phyloP scores from a whole-genome alignment of 345 rosid species.

The Excoecaria cochinchinensis region DNA sequence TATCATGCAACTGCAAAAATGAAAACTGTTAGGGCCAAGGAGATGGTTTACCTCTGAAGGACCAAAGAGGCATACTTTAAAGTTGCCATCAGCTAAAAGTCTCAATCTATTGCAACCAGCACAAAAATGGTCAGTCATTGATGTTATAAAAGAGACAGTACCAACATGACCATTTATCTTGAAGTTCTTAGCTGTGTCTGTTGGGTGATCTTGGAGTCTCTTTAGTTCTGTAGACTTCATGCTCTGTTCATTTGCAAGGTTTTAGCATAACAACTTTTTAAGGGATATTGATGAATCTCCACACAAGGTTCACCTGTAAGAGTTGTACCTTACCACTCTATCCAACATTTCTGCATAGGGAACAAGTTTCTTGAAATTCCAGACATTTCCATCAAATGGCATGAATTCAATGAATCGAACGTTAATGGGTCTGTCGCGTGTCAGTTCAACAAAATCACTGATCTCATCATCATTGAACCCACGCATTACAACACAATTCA shows the following conservation, averaged over 20 bases:
- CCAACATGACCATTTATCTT: conserved; percentile 79
- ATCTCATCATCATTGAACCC: conserved; percentile 94
- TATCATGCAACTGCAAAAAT: not conserved
- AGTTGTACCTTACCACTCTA: conserved; percentile 87
- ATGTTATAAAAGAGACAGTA: conserved; percentile 88
- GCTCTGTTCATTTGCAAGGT: conserved; percentile 37
- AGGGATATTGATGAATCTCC: conserved; percentile 9
- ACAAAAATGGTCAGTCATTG: conserved; percentile 97
- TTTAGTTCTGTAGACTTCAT: conserved; percentile 47
- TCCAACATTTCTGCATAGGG: conserved; percentile 78
- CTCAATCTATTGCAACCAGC: conserved; percentile 96
- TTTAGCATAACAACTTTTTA: conserved; percentile 11
- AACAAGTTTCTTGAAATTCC: conserved; percentile 90
- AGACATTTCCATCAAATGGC: conserved; percentile 98
- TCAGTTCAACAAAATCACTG: conserved; percentile 87
- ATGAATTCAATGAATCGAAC: conserved; percentile 96
- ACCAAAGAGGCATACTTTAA: conserved; percentile 98
- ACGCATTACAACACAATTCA: conserved; percentile 92
- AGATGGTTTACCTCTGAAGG: conserved; percentile 71
- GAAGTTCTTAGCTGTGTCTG: conserved; percentile 92
- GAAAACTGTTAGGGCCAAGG: not conserved
- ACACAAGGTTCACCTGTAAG: conserved; percentile 26
- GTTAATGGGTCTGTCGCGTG: conserved; percentile 74
- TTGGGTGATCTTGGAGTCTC: conserved; percentile 74
- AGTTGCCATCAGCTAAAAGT: conserved; percentile 95